phyloP scores from a whole-genome alignment of 352 stramenopile species.

The Phytophthora uliginosa region DNA sequence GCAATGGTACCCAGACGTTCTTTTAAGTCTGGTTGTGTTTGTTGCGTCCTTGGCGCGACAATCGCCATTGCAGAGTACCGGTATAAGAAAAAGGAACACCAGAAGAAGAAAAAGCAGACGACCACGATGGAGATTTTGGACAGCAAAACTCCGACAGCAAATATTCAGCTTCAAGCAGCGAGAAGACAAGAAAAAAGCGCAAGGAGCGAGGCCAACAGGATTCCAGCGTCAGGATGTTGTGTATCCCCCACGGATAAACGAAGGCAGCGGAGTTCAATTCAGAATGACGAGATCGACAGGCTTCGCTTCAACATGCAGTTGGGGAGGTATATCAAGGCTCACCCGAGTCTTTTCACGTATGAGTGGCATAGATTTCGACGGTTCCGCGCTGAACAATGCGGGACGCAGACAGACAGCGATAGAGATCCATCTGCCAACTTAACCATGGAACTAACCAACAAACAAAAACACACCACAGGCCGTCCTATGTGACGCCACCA shows the following conservation, averaged over 20 bases:
- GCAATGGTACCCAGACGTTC: constrained; percentile 57
- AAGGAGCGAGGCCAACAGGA: background rate
- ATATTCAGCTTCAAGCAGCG: background rate
- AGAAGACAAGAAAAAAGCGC: background rate
- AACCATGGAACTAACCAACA: constrained; percentile 8
- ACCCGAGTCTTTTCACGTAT: constrained; percentile 22
- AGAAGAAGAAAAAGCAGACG: constrained; percentile 6
- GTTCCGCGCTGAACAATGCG: background rate
- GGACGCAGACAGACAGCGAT: constrained; percentile 5
- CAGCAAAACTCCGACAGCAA: constrained; percentile 1
- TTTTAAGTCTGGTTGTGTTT: constrained; percentile 26
- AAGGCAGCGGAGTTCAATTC: background rate
- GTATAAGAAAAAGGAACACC: background rate
- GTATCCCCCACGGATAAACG: background rate
- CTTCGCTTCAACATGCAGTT: constrained; percentile 15
- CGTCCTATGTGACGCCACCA: background rate
- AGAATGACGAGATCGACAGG: background rate
- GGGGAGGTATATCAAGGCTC: constrained; percentile 20
- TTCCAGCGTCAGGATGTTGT: background rate
- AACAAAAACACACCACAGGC: background rate
- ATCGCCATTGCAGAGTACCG: background rate
- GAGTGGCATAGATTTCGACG: constrained; percentile 33
- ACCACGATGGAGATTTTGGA: background rate
- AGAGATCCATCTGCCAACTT: constrained; percentile 3
- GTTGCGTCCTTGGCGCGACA: background rate